phyloP scores from a whole-genome alignment of 2,329 filamentous ascomycete genomes.

The Camillea tinctor region DNA sequence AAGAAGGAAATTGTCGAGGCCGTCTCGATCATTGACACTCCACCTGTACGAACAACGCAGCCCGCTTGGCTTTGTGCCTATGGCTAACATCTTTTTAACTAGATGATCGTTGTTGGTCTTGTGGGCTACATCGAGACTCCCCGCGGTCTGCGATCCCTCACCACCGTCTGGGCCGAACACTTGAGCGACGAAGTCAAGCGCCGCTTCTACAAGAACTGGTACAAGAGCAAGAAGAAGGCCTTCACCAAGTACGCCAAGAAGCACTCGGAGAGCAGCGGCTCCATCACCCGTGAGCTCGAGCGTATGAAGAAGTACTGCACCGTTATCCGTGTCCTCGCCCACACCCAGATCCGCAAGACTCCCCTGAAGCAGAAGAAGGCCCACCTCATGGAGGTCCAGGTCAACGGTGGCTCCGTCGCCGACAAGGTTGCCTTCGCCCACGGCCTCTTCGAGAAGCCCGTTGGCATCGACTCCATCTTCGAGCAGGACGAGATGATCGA shows the following conservation, averaged over 20 bases:
- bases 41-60: conserved; percentile 89
- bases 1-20: conserved; percentile 97
- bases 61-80: conserved; percentile 74
- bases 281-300: conserved; percentile 96
- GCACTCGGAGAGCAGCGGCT: conserved; percentile 90
- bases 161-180: conserved; percentile 99
- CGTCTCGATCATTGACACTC: conserved; percentile 84
- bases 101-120: conserved; percentile 99
- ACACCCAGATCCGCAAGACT: conserved; percentile 99
- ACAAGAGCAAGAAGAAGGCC: conserved; percentile 99
- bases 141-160: conserved; percentile 97
- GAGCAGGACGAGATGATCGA: conserved; percentile 99
- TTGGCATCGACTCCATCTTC: conserved; percentile 90
- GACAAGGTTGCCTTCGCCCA: conserved; percentile 97
- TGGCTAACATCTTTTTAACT: conserved; percentile 64
- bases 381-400: conserved; percentile 99
- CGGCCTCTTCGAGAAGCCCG: conserved; percentile 98
- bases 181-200: conserved; percentile 98
- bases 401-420: conserved; percentile 94
- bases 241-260: conserved; percentile 99
- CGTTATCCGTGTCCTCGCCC: conserved; percentile 96
- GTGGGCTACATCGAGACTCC: conserved; percentile 99
- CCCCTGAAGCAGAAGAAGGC: conserved; percentile 99
- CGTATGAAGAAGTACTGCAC: conserved; percentile 99
- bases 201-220: conserved; percentile 99